Evolutionary conservation across 2,329 filamentous ascomycete genomes (phyloP).

Genomic region (Hymenotorrendiella dingleyae): DNA sequence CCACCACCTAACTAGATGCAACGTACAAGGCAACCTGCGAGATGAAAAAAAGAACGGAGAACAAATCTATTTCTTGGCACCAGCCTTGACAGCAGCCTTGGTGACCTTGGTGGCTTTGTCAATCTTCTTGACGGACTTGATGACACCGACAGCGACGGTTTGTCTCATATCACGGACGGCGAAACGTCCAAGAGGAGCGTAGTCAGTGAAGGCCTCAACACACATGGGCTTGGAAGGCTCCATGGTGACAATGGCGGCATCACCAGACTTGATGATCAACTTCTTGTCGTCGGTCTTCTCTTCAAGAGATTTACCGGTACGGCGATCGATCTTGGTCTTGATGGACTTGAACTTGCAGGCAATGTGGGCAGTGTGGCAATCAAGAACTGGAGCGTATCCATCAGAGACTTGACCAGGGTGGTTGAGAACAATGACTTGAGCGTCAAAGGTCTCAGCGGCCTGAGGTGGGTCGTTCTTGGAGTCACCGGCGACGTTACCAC

Average conservation of each 20-base stretch:
- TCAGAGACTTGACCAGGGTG: slow-evolving; percentile 99
- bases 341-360: slow-evolving; percentile 99
- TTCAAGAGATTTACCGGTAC: slow-evolving; percentile 98
- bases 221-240: slow-evolving; percentile 99
- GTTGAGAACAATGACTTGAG: slow-evolving; percentile 99
- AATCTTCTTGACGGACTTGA: slow-evolving; percentile 71
- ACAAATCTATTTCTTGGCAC: slow-evolving; percentile 32
- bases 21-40: slow-evolving; percentile 2
- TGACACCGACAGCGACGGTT: slow-evolving; percentile 89
- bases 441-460: slow-evolving; percentile 91
- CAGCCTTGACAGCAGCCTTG: slow-evolving; percentile 35
- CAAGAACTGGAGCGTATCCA: slow-evolving; percentile 97
- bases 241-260: slow-evolving; percentile 99
- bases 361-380: slow-evolving; percentile 99
- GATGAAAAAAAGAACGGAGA: slow-evolving; percentile 2
- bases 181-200: slow-evolving; percentile 99
- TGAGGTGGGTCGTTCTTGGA: slow-evolving; percentile 98
- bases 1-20: slow-evolving; percentile 6
- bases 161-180: slow-evolving; percentile 77
- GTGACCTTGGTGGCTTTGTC: slow-evolving; percentile 33
- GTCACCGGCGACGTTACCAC: slow-evolving; percentile 99
- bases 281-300: slow-evolving; percentile 60
- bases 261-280: slow-evolving; percentile 98
- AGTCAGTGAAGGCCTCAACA: slow-evolving; percentile 99
- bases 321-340: slow-evolving; percentile 99